Conservation (phyloP, 441 rosid genomes). For the Populus trichocarpa region DNA sequence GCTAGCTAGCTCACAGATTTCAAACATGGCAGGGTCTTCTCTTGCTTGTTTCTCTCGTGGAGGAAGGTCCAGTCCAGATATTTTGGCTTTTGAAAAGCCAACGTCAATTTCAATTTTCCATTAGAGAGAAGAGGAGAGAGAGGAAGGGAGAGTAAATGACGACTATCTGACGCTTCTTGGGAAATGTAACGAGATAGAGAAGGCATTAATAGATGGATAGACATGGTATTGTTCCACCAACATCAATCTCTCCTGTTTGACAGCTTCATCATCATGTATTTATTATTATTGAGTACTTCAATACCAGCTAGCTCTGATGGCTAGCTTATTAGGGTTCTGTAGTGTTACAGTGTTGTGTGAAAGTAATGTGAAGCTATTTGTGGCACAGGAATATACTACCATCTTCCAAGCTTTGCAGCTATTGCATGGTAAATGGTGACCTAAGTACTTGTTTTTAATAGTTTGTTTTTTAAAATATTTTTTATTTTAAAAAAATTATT, state of each 20-base stretch:
- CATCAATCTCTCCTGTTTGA: not conserved
- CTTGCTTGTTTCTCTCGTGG: not conserved
- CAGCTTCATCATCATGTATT: not conserved
- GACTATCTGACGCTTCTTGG: conserved; percentile 8
- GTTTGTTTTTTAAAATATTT: too few species aligned
- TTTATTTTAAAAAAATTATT: too few species aligned
- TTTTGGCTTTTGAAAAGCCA: not conserved
- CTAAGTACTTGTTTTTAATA: too few species aligned
- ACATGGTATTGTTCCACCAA: not conserved
- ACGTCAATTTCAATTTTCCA: not conserved
- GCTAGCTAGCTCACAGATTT: conserved; percentile 4
- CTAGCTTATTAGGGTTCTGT: not conserved
- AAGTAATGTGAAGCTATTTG: not conserved
- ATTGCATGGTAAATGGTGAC: not conserved
- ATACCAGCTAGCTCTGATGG: not conserved
- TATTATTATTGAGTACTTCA: not conserved
- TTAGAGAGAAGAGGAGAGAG: not conserved
- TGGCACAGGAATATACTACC: too few species aligned
- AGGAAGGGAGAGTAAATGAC: not conserved
- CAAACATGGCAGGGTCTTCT: not conserved
- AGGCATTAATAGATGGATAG: not conserved
- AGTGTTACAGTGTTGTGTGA: not conserved
- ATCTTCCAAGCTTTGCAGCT: not conserved
- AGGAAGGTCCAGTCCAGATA: not conserved
- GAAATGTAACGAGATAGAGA: conserved; percentile 1